Conservation (phyloP, 306 rosid genomes). For the Crotalaria pallida region DNA sequence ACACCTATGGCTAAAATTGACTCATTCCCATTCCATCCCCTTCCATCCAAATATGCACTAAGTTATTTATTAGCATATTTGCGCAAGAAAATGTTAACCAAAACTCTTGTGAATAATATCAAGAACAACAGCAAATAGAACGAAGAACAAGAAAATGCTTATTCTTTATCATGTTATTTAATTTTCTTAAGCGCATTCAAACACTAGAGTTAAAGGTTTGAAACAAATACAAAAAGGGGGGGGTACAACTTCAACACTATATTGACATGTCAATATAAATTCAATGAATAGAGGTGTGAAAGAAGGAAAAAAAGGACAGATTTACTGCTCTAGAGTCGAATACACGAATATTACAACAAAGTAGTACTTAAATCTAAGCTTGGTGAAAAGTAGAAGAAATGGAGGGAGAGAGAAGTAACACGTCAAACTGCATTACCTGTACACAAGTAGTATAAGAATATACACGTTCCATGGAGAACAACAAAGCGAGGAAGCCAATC, state of each 20-base stretch:
- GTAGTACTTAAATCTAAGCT: neutral
- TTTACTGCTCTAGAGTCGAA: neutral
- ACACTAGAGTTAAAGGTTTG: neutral
- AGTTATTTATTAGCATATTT: neutral
- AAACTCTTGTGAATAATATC: neutral
- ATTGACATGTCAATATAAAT: neutral
- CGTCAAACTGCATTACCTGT: constrained; percentile 53
- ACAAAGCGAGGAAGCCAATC: constrained; percentile 98
- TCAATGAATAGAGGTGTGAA: neutral
- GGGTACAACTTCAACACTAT: neutral
- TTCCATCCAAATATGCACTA: neutral
- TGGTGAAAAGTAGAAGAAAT: neutral
- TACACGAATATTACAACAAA: neutral
- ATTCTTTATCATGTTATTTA: neutral
- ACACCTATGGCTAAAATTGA: neutral
- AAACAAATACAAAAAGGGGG: neutral
- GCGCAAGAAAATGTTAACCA: neutral
- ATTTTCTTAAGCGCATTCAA: neutral
- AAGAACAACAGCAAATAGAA: neutral
- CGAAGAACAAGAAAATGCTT: neutral
- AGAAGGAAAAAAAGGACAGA: neutral
- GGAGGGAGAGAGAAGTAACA: constrained; percentile 2
- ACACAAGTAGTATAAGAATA: constrained; percentile 65
- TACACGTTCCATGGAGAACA: constrained; percentile 81
- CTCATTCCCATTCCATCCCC: neutral